Evolutionary conservation across 1,284 basidiomycete species (phyloP).

Genomic region (Apiotrichum domesticum): DNA sequence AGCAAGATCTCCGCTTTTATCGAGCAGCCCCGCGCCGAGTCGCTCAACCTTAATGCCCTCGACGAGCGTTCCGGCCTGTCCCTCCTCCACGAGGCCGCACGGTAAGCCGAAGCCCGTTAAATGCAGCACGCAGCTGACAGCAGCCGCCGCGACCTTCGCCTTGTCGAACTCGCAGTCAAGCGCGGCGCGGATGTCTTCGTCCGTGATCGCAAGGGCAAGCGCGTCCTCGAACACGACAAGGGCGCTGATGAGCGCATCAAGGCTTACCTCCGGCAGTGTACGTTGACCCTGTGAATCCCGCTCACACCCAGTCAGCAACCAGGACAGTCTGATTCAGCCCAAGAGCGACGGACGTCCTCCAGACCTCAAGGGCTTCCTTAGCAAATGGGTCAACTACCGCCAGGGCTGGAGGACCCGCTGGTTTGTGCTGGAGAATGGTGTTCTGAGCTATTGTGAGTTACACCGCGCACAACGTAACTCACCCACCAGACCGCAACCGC

Average conservation of each 20-base stretch:
- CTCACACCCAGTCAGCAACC: conserved; percentile 63
- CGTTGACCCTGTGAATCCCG: background rate
- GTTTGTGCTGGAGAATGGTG: conserved; percentile 86
- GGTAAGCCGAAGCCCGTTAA: conserved; percentile 23
- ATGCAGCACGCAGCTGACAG: background rate
- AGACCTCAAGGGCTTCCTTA: conserved; percentile 60
- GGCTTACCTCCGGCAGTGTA: conserved; percentile 78
- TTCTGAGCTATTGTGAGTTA: conserved; percentile 59
- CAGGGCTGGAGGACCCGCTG: conserved; percentile 84
- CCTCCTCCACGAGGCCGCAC: conserved; percentile 80
- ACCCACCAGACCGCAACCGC: conserved; percentile 60
- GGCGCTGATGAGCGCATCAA: conserved; percentile 65
- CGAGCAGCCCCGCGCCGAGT: conserved; percentile 49
- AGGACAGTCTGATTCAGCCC: conserved; percentile 52
- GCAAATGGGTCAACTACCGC: conserved; percentile 46
- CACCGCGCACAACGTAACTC: background rate
- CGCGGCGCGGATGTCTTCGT: conserved; percentile 88
- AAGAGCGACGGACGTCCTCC: conserved; percentile 52
- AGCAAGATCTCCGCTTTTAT: conserved; percentile 49
- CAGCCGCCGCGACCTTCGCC: conserved; percentile 64
- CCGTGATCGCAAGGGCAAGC: conserved; percentile 69
- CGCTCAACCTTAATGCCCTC: conserved; percentile 49
- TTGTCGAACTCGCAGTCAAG: conserved; percentile 76
- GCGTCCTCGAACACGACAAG: conserved; percentile 62
- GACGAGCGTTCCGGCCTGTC: conserved; percentile 73